Evolutionary conservation across 2,329 filamentous ascomycete species (phyloP).

Genomic region (Cytospora piceicola): DNA sequence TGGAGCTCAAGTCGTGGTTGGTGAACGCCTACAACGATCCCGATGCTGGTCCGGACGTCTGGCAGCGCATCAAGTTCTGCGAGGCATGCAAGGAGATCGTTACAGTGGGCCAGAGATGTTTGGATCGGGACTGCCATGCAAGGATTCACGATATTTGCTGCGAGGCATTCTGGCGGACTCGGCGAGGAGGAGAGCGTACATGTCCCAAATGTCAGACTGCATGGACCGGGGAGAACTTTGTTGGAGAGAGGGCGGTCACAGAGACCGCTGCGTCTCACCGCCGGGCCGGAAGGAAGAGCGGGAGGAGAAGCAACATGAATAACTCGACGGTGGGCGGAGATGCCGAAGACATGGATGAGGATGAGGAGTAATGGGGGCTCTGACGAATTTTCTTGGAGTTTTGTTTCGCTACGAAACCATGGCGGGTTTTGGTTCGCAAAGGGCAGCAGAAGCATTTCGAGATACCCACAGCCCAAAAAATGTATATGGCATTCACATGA

Average conservation of each 20-base stretch:
- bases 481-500: constrained; percentile 24
- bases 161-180: constrained; percentile 71
- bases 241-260: constrained; percentile 62
- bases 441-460: constrained; percentile 12
- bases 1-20: constrained; percentile 85
- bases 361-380: constrained; percentile 24
- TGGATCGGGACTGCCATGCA: constrained; percentile 66
- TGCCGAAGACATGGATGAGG: constrained; percentile 35
- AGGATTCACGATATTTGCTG: constrained; percentile 79
- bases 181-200: constrained; percentile 52
- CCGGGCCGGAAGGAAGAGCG: constrained; percentile 43
- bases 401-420: background rate
- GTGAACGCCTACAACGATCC: constrained; percentile 87
- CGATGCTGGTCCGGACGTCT: constrained; percentile 60
- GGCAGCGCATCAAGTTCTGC: constrained; percentile 82
- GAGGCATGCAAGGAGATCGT: constrained; percentile 88
- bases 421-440: constrained; percentile 1
- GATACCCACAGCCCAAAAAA: constrained; percentile 26
- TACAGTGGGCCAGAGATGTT: constrained; percentile 80
- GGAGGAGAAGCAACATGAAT: constrained; percentile 42
- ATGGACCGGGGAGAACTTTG: constrained; percentile 55
- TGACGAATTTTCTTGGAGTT: background rate
- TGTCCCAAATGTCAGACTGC: constrained; percentile 65
- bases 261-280: constrained; percentile 54
- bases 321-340: constrained; percentile 41